Base-by-base conservation (phyloP, 176 grass and related monocot genomes). In the Elaeis guineensis region DNA sequence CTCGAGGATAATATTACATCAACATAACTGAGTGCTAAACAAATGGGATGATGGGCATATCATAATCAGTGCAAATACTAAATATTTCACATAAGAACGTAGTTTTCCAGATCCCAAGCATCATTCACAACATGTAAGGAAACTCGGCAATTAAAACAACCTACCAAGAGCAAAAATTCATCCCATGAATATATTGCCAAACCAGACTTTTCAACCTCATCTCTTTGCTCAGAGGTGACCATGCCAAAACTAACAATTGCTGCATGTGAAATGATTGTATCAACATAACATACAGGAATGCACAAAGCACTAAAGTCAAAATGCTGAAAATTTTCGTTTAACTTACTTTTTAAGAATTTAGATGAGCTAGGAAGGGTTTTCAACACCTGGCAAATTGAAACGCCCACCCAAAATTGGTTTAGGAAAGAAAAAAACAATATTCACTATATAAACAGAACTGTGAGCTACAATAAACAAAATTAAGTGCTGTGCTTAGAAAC, bases 211-310 rank as follows among this genome's bases (percentile, higher is more conserved):
- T 62, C 80, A 18, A 65, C 90, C 59, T 70, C 76, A 75, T 89
- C 82, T 75, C 65, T 95, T 72, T 95, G 90, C 72, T 83, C 70
- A 39, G 70, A 61, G 54, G 55, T 80, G 11, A 86, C 82, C 1
- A 83, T 86, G 50, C 85, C 85, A 54, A 95, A 95, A 59, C 90
- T 95, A 49, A 95, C 85, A 59, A 95, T 89, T 15, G 71, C 90
- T 95, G 71, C 21, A 78, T 62, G 62, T 21, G 70, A 28, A 79
- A 75, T 17, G 20, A 55, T 48, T 69, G 19, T 55, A 44, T 44
- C 35, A 44, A 44, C 61, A 63, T 25, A 35, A 49, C 59, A 71
- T 49, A n/a, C 74, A 74, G 55, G 48, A 35, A 59, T 66, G 35
- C 35, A 44, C 3, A 44, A 44, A 44, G 35, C 9, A 44, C 35